Percentiles rank a stretch among this genome's conserved stretches.
Evolutionary conservation across 1,284 basidiomycete species (phyloP).

Genomic region (Phaffia rhodozyma): DNA sequence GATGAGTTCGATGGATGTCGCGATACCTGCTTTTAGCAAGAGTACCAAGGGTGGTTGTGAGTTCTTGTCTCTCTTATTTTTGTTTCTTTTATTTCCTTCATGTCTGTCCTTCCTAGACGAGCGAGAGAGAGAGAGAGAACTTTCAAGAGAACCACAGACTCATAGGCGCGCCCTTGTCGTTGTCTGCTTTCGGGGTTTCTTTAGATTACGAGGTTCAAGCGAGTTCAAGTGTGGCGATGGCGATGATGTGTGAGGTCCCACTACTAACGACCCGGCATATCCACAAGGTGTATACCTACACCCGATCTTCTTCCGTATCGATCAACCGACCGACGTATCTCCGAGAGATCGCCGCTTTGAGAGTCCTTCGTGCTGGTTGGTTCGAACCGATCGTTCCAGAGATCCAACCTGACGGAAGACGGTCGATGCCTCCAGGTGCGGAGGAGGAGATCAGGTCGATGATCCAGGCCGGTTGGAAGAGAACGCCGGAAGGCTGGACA

Average conservation of each 20-base stretch:
- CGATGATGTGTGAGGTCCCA: not conserved
- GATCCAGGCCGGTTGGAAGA: constrained; percentile 11
- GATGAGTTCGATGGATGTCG: not conserved
- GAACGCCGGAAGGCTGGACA: constrained; percentile 1
- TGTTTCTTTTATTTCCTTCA: no score
- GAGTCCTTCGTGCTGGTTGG: not conserved
- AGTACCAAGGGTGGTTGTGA: not conserved
- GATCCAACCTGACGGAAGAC: no score
- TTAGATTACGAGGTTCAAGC: not conserved
- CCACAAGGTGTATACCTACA: not conserved
- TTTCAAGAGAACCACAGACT: no score
- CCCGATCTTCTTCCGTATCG: not conserved
- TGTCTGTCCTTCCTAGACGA: no score
- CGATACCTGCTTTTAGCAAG: not conserved
- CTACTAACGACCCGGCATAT: not conserved
- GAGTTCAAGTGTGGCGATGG: not conserved
- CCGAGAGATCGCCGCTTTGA: constrained; percentile 3
- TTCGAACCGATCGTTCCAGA: not conserved
- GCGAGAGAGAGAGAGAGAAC: no score
- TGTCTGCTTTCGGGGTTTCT: no score
- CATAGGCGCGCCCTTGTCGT: no score
- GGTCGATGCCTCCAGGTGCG: constrained; percentile 7
- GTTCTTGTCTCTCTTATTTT: no score
- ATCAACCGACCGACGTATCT: not conserved
- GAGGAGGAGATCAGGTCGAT: constrained; percentile 3